Evolutionary conservation across 2,329 filamentous ascomycete genomes (phyloP), one percentile per base, ranked within the genome.

Genomic region (Coleophoma crateriformis): DNA sequence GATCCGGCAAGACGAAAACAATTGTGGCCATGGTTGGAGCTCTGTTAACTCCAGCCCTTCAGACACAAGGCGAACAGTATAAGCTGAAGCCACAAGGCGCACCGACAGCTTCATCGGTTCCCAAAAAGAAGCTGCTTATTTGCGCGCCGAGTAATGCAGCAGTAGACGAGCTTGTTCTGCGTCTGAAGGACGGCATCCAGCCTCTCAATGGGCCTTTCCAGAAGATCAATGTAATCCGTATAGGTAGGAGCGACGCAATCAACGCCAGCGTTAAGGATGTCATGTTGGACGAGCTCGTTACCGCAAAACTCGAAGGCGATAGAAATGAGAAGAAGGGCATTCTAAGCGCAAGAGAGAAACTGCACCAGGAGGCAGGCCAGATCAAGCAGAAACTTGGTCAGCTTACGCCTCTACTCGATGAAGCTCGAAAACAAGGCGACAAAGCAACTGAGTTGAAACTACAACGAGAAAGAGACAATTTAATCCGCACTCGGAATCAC

Each of bases 141-240:
- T 99, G 94, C 64, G 94, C 94, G n/a, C 94, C 94, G 13, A 97
- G 91, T 76, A 99, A 99, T 67, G 94, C 94, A 7, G 94, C 94
- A 33, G 94, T 99, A 6, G 94, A 99, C 65, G 94, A 99, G 67
- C 67, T 99, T 54, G 94, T 99, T 15, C 84, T 96, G 67, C 86
- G 94, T 71, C 79, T 99, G 62, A 97, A 95, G 69, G 75, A 82
- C 47, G 94, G 94, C 4, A 79, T 99, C 47, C 92, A 85, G 62
- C 91, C 89, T 1, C 76, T 81, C 51, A 81, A 78, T 40, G 92
- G 94, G 1, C 77, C 82, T 27, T 74, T 75, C 12, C 84, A 88
- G 57, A 87, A 88, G 56, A 79, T 97, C 62, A 90, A 89, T 44
- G 88, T 99, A 17, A 79, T 99, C 49, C 90, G 94, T 62, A 76